These are phyloP conservation scores for Avicennia marina DNA, from an alignment of 257 asterid genomes.

Conservation along the genomic window DNA sequence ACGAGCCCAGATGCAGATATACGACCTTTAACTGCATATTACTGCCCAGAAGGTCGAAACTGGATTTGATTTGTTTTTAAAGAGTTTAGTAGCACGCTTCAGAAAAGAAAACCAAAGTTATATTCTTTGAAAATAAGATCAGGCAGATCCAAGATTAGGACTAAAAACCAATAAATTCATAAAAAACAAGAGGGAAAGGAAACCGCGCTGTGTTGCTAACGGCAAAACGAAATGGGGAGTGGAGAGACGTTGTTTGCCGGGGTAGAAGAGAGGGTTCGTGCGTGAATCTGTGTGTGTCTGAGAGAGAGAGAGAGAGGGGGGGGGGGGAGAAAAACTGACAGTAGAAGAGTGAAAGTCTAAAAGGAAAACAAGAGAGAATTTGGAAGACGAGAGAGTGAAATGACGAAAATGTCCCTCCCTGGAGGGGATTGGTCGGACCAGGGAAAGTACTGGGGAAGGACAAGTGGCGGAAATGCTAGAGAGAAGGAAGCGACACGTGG, in stretches of 20 bases:
- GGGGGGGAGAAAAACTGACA: not conserved
- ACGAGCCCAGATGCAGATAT: constrained; percentile 29
- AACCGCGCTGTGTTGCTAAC: no score
- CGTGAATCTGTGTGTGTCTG: not conserved
- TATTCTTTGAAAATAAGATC: not conserved
- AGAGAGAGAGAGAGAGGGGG: not conserved
- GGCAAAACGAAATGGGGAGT: no score
- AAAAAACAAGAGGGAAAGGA: no score
- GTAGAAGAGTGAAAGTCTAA: not conserved
- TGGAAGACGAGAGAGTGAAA: not conserved
- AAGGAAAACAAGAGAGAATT: not conserved
- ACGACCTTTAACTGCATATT: constrained; percentile 37
- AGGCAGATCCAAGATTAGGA: not conserved
- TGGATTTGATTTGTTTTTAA: not conserved
- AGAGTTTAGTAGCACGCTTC: not conserved
- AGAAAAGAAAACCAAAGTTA: not conserved
- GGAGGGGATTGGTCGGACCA: not conserved
- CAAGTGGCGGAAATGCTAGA: not conserved
- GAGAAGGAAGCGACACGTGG: not conserved
- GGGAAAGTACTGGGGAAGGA: not conserved
- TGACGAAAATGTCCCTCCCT: not conserved
- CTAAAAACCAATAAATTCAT: no score
- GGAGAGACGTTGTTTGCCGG: no score
- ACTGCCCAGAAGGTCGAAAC: not conserved
- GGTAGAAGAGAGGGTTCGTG: no score